Conservation (phyloP, 2,329 filamentous ascomycete genomes). For the Cercospora beticola region DNA sequence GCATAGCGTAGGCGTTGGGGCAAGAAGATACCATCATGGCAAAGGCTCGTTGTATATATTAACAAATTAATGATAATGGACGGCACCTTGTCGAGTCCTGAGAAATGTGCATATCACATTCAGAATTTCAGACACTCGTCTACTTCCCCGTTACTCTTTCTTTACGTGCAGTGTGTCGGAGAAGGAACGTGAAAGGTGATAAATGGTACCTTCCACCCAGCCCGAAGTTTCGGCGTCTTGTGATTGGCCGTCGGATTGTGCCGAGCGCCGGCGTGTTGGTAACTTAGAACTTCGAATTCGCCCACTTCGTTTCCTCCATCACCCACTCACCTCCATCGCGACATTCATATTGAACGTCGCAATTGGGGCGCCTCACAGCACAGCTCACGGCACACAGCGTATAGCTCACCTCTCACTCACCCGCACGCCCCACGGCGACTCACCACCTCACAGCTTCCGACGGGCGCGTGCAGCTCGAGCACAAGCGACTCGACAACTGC, state of each 20-base stretch:
- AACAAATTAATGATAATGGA: constrained; percentile 15
- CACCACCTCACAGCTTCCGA: constrained; percentile 10
- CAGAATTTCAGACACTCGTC: not conserved
- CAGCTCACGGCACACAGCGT: not conserved
- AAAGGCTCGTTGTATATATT: constrained; percentile 16
- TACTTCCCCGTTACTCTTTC: not conserved
- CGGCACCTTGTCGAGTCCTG: not conserved
- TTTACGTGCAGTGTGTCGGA: not conserved
- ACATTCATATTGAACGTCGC: constrained; percentile 3
- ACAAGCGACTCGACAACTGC: not conserved
- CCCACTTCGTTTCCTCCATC: not conserved
- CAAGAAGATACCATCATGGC: constrained; percentile 20
- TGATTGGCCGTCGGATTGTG: not conserved
- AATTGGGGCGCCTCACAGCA: not conserved
- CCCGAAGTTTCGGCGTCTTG: not conserved
- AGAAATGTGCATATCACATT: not conserved
- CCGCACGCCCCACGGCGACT: constrained; percentile 3
- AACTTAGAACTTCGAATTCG: not conserved
- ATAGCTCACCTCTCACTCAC: constrained; percentile 1
- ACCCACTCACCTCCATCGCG: not conserved
- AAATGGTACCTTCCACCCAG: not conserved
- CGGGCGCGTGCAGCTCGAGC: not conserved
- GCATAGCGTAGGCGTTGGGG: constrained; percentile 15
- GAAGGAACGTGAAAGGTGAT: not conserved
- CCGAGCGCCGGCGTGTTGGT: not conserved